Percentiles rank a stretch among this genome's conserved stretches.
These are phyloP conservation scores for Pichia sp. DNA, from an alignment of 1,139 yeast species.

Conservation along the genomic window DNA sequence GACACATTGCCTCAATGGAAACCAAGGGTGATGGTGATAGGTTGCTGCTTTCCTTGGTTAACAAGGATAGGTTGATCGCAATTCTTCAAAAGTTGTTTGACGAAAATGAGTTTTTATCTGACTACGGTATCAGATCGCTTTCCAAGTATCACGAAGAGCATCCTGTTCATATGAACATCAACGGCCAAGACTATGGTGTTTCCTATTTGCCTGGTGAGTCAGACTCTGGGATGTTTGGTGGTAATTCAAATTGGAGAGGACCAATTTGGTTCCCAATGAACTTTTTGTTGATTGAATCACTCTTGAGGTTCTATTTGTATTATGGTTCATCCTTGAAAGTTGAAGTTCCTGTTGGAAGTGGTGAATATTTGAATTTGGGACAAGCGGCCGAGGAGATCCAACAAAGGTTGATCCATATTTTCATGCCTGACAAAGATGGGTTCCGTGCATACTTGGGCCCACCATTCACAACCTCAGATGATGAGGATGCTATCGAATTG, in stretches of 20 bases:
- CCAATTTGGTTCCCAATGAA: constrained; percentile 99
- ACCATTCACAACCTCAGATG: constrained; percentile 3
- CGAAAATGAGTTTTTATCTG: constrained; percentile 82
- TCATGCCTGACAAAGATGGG: constrained; percentile 65
- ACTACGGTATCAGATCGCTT: constrained; percentile 83
- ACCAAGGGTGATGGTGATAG: constrained; percentile 85
- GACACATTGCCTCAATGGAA: constrained; percentile 88
- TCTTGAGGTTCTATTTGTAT: constrained; percentile 84
- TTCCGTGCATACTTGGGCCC: constrained; percentile 75
- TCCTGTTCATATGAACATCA: constrained; percentile 83
- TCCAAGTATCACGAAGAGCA: constrained; percentile 84
- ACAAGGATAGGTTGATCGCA: constrained; percentile 72
- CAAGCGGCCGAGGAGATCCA: constrained; percentile 91
- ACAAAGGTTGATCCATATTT: constrained; percentile 78
- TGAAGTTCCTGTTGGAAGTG: constrained; percentile 89
- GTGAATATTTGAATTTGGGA: constrained; percentile 74
- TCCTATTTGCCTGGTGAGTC: constrained; percentile 90
- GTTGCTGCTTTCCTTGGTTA: constrained; percentile 73
- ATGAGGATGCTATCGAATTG: constrained; percentile 35
- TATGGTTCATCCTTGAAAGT: constrained; percentile 84
- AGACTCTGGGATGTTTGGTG: constrained; percentile 93
- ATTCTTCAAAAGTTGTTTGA: constrained; percentile 81
- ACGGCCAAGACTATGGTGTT: constrained; percentile 71
- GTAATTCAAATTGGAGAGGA: constrained; percentile 97
- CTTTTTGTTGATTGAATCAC: constrained; percentile 79